Base-by-base conservation (phyloP, 1,139 yeast genomes). In the Zygosaccharomyces pseudobailii region DNA sequence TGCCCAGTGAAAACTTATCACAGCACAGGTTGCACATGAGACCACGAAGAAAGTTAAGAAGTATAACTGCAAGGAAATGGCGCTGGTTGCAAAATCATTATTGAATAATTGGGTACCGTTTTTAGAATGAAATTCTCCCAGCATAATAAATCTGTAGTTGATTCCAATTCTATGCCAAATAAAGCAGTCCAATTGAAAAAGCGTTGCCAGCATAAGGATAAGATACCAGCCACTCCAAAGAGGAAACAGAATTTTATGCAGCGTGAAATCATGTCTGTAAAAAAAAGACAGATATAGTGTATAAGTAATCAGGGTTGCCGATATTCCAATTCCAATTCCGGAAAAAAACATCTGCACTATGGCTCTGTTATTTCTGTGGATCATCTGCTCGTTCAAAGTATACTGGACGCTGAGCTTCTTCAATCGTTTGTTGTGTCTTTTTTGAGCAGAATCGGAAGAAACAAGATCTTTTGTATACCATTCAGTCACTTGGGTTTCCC, bases 211-310 rank as follows among this genome's bases (percentile, higher is more conserved):
- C 17, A 89, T 57, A 37, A 77, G 71, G 5, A 84, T 66, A 48
- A 89, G 62, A 55, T 89, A 79, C 64, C 88, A 88, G 1, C 97
- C 97, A 5, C 84, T 97, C 96, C 96, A 92, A 4, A 92, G 75
- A 59, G 94, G 97, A 41, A 92, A 67, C 49, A 90, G 62, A 50
- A 69, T 83, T 41, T 68, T 69, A 1, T 79, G 78, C 13, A 78
- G 62, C 3, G 66, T 63, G 1, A 71, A 68, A 7, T 50, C 46
- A 0, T 62, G 47, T 13, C 68, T 59, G 36, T 24, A 20, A 20
- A 66, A 65, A 13, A 68, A 51, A 0, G 69, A 69, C 21, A 62
- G 46, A 34, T 58, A 58, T 6, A 75, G 36, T 0, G 80, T 65
- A 47, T 62, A 62, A 2, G 55, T 50, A 19, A 68, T 52, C 10